These are phyloP conservation scores for Hyaloscypha variabilis DNA, from an alignment of 495 filamentous ascomycete species.

Conservation along the genomic window DNA sequence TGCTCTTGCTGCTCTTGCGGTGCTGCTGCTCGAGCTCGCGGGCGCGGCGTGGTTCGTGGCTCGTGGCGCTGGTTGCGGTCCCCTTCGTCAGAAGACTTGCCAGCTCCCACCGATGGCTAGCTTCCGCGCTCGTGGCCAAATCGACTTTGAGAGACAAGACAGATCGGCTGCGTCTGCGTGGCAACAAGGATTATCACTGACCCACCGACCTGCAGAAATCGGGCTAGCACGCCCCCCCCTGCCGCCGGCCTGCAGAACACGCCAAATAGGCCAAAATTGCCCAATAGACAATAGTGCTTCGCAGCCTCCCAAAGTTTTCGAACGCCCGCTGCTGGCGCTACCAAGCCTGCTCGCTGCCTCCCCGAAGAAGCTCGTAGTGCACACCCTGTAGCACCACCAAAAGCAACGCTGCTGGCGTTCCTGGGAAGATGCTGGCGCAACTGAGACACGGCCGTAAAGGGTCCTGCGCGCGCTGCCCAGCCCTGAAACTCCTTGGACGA, in stretches of 20 bases:
- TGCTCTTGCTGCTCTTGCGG: too few relatives aligned
- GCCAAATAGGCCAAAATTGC: too few relatives aligned
- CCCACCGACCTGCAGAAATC: neutral
- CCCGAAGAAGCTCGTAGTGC: too few relatives aligned
- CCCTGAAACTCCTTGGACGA: too few relatives aligned
- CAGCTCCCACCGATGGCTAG: neutral
- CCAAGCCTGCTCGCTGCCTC: neutral
- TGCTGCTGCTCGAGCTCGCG: neutral
- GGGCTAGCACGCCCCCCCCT: neutral
- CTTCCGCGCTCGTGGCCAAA: neutral
- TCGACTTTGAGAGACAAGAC: neutral
- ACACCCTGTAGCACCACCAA: too few relatives aligned
- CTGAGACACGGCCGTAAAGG: too few relatives aligned
- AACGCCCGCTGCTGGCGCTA: neutral
- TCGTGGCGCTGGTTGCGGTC: neutral
- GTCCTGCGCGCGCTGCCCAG: too few relatives aligned
- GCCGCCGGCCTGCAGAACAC: neutral
- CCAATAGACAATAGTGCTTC: too few relatives aligned
- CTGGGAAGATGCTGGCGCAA: too few relatives aligned
- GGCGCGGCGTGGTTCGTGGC: neutral
- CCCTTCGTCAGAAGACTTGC: neutral
- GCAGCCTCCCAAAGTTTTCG: neutral
- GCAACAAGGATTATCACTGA: neutral
- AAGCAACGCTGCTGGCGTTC: too few relatives aligned
- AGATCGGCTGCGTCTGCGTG: slow-evolving; percentile 1